Conservation (phyloP, 2,329 filamentous ascomycete species). For the Emmonsiellopsis sp. region DNA sequence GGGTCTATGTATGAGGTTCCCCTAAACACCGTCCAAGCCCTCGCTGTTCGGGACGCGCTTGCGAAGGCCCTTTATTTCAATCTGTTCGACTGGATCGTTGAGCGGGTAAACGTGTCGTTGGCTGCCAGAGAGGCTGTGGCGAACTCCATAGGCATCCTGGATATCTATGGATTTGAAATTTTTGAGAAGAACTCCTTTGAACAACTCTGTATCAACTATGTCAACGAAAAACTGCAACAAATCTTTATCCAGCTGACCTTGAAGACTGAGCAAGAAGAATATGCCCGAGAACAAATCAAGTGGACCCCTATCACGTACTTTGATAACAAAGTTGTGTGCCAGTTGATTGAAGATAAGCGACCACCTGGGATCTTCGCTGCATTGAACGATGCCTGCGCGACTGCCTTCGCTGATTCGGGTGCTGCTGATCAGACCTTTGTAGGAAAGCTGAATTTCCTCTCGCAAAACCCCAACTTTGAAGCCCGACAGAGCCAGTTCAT, state of each 20-base stretch:
- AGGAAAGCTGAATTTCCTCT: conserved; percentile 81
- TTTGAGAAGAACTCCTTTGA: conserved; percentile 99
- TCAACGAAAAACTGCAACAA: conserved; percentile 97
- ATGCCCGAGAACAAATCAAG: conserved; percentile 87
- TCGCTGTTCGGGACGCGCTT: conserved; percentile 78
- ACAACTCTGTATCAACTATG: conserved; percentile 98
- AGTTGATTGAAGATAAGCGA: conserved; percentile 83
- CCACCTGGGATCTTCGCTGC: conserved; percentile 91
- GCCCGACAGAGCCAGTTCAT: conserved; percentile 93
- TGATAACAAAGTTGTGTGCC: conserved; percentile 98
- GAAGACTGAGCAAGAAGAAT: conserved; percentile 96
- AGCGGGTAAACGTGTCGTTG: conserved; percentile 79
- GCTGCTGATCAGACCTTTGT: conserved; percentile 96
- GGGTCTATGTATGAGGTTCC: conserved; percentile 65
- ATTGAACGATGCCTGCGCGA: conserved; percentile 94
- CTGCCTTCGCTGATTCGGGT: conserved; percentile 89
- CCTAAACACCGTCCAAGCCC: conserved; percentile 77
- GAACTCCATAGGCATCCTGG: conserved; percentile 90
- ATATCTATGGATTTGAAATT: conserved; percentile 99
- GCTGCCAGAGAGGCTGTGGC: conserved; percentile 64
- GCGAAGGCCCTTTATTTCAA: conserved; percentile 96
- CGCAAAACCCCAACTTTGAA: conserved; percentile 77
- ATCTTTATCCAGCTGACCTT: conserved; percentile 97
- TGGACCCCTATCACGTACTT: conserved; percentile 99
- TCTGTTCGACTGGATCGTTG: conserved; percentile 97